Conservation (phyloP, 2,329 filamentous ascomycete species). For the Fusarium irregulare region DNA sequence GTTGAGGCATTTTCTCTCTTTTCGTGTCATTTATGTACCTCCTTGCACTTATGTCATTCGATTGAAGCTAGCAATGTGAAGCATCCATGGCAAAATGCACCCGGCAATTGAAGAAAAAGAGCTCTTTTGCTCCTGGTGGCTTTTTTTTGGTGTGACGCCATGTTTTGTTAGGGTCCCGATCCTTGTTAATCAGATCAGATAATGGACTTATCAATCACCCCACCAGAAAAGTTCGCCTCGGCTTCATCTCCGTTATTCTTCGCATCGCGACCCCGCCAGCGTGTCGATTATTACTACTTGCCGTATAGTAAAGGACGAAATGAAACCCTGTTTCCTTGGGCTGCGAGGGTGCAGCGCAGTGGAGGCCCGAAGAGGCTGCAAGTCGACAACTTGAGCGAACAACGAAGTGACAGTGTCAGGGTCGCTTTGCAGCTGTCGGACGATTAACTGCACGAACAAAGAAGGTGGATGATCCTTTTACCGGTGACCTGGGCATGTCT, state of each 20-base stretch:
- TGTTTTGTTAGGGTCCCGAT: constrained; percentile 8
- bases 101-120: not conserved
- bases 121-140: not conserved
- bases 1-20: constrained; percentile 26
- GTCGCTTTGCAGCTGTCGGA: not conserved
- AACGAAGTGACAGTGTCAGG: not conserved
- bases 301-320: constrained; percentile 6
- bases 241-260: constrained; percentile 8
- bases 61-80: not conserved
- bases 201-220: constrained; percentile 42
- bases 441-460: constrained; percentile 2
- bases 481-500: constrained; percentile 8
- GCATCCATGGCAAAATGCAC: not conserved
- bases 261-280: constrained; percentile 17
- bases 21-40: not conserved
- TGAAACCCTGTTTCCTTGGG: constrained; percentile 17
- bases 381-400: constrained; percentile 1
- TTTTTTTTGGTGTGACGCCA: constrained; percentile 30
- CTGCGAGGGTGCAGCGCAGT: constrained; percentile 8
- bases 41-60: not conserved
- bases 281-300: constrained; percentile 30
- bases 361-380: constrained; percentile 12
- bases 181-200: constrained; percentile 40
- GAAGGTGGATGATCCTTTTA: constrained; percentile 1
- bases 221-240: constrained; percentile 20